Evolutionary conservation across 768 basidiomycete species (phyloP).

Genomic region (Lentinula edodes): DNA sequence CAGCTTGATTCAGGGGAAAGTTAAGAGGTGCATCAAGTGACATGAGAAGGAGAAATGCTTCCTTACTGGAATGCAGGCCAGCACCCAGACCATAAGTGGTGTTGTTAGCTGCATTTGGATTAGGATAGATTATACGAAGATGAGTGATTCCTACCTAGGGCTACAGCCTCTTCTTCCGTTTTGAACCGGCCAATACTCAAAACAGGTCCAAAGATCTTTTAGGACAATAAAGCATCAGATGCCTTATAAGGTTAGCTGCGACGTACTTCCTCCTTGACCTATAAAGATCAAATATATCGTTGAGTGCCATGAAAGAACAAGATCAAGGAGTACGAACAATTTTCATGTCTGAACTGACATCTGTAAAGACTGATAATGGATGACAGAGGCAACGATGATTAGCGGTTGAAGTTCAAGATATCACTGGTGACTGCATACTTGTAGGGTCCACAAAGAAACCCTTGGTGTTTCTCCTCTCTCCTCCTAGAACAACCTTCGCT

Average conservation of each 20-base stretch:
- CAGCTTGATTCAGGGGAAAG: constrained; percentile 32
- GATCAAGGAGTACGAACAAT: constrained; percentile 47
- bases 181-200: constrained; percentile 77
- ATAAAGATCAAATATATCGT: neutral
- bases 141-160: constrained; percentile 23
- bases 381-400: neutral
- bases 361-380: constrained; percentile 61
- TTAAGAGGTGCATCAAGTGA: constrained; percentile 8
- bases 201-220: constrained; percentile 92
- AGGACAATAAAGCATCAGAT: constrained; percentile 6
- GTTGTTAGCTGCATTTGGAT: constrained; percentile 57
- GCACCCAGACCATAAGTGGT: constrained; percentile 90
- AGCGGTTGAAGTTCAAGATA: constrained; percentile 3
- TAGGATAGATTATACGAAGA: neutral
- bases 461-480: constrained; percentile 65
- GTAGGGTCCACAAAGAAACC: constrained; percentile 92
- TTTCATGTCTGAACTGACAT: constrained; percentile 77
- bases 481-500: constrained; percentile 75
- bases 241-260: neutral
- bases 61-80: constrained; percentile 80
- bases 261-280: constrained; percentile 69
- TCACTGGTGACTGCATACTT: constrained; percentile 37
- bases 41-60: neutral
- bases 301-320: neutral
- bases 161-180: constrained; percentile 82